These are phyloP conservation scores for Phallus indusiatus DNA, from an alignment of 768 basidiomycete genomes.

Conservation along the genomic window DNA sequence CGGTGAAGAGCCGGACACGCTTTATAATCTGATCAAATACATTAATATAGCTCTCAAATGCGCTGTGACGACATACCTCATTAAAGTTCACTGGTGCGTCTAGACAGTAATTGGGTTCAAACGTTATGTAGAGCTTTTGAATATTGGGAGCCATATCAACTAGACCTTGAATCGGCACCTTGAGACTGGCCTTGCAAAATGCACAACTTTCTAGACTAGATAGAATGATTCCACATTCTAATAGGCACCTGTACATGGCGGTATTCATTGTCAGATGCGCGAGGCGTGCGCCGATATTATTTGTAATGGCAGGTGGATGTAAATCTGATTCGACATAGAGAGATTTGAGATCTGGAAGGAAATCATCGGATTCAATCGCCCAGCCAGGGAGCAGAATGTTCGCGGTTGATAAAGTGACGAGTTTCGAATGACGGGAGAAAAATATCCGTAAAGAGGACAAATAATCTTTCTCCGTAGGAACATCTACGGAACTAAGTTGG, in stretches of 20 bases:
- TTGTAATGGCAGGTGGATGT: background rate
- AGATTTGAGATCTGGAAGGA: background rate
- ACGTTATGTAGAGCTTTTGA: background rate
- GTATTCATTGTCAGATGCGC: background rate
- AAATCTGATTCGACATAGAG: background rate
- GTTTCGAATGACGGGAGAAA: background rate
- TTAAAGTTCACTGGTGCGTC: too few species aligned
- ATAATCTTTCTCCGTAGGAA: background rate
- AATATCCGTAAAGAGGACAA: background rate
- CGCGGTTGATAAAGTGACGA: background rate
- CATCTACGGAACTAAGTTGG: background rate
- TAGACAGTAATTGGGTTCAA: too few species aligned
- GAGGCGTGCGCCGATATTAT: background rate
- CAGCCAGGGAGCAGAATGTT: background rate
- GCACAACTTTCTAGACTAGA: background rate
- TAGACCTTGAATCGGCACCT: background rate
- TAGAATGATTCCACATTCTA: background rate
- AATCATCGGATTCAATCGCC: background rate
- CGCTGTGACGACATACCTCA: too few species aligned
- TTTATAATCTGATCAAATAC: too few species aligned
- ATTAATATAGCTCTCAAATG: too few species aligned
- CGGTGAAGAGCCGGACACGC: background rate
- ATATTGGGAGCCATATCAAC: background rate
- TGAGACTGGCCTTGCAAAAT: background rate
- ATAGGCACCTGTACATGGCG: background rate